phyloP scores from a whole-genome alignment of 768 basidiomycete species.

The Lyophyllum shimeji region DNA sequence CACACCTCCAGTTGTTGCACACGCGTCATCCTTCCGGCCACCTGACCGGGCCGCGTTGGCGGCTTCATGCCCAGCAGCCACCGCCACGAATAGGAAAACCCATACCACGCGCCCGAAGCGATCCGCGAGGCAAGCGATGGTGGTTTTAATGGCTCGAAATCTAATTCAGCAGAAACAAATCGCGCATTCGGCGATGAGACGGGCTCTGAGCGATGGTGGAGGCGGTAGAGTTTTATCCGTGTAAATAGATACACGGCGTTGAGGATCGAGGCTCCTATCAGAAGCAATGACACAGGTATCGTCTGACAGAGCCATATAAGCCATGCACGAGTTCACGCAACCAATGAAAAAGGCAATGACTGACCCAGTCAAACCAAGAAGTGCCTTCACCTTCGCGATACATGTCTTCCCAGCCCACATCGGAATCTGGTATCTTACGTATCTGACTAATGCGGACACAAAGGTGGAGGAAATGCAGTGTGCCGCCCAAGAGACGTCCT shows the following conservation, averaged over 20 bases:
- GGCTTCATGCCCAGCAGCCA: conserved; percentile 66
- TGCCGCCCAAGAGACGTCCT: conserved; percentile 63
- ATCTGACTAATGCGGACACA: conserved; percentile 60
- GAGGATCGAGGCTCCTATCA: conserved; percentile 52
- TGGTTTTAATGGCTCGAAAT: conserved; percentile 41
- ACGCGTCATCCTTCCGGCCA: conserved; percentile 41
- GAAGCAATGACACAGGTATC: conserved; percentile 55
- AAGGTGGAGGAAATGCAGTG: conserved; percentile 69
- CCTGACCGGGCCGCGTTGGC: conserved; percentile 34
- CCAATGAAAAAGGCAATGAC: conserved; percentile 21
- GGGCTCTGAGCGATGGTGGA: conserved; percentile 61
- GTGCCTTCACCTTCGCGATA: conserved; percentile 62
- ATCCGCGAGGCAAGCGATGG: conserved; percentile 48
- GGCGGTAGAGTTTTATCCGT: conserved; percentile 66
- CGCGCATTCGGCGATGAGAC: conserved; percentile 70
- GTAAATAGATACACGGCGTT: conserved; percentile 72
- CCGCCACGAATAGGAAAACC: conserved; percentile 57
- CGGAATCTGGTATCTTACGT: conserved; percentile 58
- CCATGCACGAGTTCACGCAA: conserved; percentile 12
- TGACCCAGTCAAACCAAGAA: conserved; percentile 82
- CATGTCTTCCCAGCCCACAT: conserved; percentile 79
- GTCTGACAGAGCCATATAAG: conserved; percentile 42
- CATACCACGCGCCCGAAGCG: conserved; percentile 45
- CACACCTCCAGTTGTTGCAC: conserved; percentile 82
- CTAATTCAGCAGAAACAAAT: conserved; percentile 58